Percentiles rank a stretch among this genome's conserved stretches.
phyloP scores from a whole-genome alignment of 768 basidiomycete species.

The Suillus subluteus region DNA sequence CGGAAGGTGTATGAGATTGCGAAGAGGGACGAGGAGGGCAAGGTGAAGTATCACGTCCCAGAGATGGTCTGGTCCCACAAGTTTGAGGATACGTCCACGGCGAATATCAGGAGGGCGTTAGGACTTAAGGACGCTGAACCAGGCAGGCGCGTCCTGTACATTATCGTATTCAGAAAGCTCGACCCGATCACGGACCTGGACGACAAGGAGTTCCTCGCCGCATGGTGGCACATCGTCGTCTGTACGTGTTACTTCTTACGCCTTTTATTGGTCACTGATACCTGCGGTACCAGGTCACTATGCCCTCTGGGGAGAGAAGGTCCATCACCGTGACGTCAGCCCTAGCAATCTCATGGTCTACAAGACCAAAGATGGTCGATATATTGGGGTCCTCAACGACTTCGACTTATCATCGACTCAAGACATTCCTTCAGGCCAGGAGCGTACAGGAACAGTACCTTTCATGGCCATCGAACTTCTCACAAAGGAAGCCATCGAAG shows the following conservation, averaged over 20 bases:
- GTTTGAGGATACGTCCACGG: conserved; percentile 5
- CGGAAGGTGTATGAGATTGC: not conserved
- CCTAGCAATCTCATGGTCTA: conserved; percentile 14
- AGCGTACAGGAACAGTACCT: conserved; percentile 16
- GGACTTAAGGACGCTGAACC: not conserved
- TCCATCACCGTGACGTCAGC: conserved; percentile 13
- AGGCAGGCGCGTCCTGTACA: conserved; percentile 13
- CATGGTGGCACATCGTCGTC: conserved; percentile 13
- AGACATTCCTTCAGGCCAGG: not conserved
- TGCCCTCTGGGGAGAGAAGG: not conserved
- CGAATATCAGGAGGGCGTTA: not conserved
- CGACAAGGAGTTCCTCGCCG: not conserved
- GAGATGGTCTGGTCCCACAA: conserved; percentile 5
- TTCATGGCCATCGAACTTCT: conserved; percentile 18
- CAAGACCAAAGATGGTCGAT: not conserved
- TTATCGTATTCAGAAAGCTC: conserved; percentile 11
- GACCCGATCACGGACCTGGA: conserved; percentile 4
- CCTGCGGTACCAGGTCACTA: conserved; percentile 7
- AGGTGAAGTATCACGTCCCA: not conserved
- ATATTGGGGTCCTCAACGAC: conserved; percentile 16
- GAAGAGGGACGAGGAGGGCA: not conserved
- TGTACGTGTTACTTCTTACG: not conserved
- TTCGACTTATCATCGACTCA: conserved; percentile 9
- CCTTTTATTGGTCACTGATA: not conserved
- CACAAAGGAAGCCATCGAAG: not conserved